phyloP scores from a whole-genome alignment of 352 stramenopile species.

The Phytopythium delawarense region DNA sequence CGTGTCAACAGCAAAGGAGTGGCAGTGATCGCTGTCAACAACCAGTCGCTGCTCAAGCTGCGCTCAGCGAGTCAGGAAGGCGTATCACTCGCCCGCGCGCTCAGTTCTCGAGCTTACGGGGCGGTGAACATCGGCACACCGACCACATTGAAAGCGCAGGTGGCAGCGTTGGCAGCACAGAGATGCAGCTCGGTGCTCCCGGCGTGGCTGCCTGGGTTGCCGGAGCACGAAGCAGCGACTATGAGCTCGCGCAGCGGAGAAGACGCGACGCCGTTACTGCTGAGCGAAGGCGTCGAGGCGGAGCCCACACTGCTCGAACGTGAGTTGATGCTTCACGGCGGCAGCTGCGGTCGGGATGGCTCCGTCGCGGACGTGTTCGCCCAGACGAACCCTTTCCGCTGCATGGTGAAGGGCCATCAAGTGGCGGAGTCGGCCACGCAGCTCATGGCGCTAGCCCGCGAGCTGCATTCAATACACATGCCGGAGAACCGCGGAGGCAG shows the following conservation, averaged over 20 bases:
- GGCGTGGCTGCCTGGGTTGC: slow-evolving; percentile 52
- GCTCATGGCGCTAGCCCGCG: slow-evolving; percentile 41
- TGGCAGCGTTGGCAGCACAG: slow-evolving; percentile 14
- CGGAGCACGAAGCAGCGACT: slow-evolving; percentile 48
- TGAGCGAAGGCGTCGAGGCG: slow-evolving; percentile 46
- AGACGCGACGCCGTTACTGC: slow-evolving; percentile 46
- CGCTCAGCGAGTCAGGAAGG: not conserved
- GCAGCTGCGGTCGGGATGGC: not conserved
- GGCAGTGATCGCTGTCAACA: slow-evolving; percentile 43
- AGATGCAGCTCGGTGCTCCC: slow-evolving; percentile 54
- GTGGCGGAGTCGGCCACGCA: slow-evolving; percentile 30
- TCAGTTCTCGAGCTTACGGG: not conserved
- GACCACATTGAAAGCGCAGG: not conserved
- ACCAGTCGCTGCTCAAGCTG: slow-evolving; percentile 26
- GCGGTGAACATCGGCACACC: not conserved
- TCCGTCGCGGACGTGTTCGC: slow-evolving; percentile 18
- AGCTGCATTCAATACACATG: slow-evolving; percentile 11
- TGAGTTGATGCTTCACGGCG: slow-evolving; percentile 39
- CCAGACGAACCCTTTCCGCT: slow-evolving; percentile 32
- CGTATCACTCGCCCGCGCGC: not conserved
- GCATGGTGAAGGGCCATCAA: slow-evolving; percentile 31
- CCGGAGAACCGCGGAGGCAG: not conserved
- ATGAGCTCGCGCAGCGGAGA: slow-evolving; percentile 49
- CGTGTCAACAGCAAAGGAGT: slow-evolving; percentile 26
- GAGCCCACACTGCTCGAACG: slow-evolving; percentile 61